These are phyloP conservation scores for Austroboletus novae-zelandiae DNA, from an alignment of 1,284 basidiomycete genomes.

Conservation along the genomic window DNA sequence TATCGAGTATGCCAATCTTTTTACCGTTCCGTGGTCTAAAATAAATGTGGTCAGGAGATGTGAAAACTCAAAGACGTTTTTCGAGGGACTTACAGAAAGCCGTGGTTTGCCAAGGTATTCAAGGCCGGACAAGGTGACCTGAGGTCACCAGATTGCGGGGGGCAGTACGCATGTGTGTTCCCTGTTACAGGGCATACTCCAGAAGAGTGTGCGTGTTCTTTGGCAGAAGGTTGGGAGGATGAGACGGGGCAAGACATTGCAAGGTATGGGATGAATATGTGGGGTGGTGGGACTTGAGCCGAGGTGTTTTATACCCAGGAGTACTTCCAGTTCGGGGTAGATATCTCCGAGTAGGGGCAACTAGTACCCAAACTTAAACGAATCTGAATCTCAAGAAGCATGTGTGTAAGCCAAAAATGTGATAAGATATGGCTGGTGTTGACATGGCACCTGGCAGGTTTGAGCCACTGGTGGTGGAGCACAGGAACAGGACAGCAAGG, in stretches of 20 bases:
- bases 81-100: conserved; percentile 37
- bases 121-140: conserved; percentile 51
- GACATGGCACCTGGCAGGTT: conserved; percentile 7
- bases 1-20: conserved; percentile 28
- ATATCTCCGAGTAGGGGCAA: not conserved
- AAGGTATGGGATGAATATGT: not conserved
- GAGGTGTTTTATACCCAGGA: conserved; percentile 17
- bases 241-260: conserved; percentile 21
- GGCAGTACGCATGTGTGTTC: conserved; percentile 26
- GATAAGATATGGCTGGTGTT: conserved; percentile 12
- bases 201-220: conserved; percentile 13
- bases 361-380: not conserved
- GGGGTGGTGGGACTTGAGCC: not conserved
- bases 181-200: conserved; percentile 29
- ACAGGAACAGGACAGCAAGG: conserved; percentile 19
- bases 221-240: conserved; percentile 9
- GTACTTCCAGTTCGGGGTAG: conserved; percentile 1
- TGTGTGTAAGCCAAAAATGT: not conserved
- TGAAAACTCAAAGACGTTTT: not conserved
- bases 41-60: not conserved
- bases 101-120: conserved; percentile 48
- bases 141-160: conserved; percentile 25
- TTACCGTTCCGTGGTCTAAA: conserved; percentile 36
- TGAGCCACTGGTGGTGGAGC: not conserved
- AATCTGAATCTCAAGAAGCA: not conserved